phyloP scores from a whole-genome alignment of 2,329 filamentous ascomycete genomes.

The Ciborinia camelliae region DNA sequence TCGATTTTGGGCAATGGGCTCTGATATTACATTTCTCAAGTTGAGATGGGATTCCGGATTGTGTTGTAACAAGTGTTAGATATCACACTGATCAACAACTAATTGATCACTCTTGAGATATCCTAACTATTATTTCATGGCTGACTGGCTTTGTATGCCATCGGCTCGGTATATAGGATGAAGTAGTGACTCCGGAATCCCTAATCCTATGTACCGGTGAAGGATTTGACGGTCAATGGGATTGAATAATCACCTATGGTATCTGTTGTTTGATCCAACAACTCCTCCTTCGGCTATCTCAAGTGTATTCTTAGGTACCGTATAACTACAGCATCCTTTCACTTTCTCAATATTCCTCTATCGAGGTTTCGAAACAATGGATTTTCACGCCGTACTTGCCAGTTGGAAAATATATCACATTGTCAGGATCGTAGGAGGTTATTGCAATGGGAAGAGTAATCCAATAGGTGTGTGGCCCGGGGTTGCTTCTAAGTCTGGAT shows the following conservation, averaged over 20 bases:
- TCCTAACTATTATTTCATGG: neutral
- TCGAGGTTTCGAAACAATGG: too few species aligned
- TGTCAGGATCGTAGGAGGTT: neutral
- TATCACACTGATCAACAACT: neutral
- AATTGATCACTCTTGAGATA: neutral
- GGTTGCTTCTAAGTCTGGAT: neutral
- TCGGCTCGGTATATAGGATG: neutral
- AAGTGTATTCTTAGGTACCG: neutral
- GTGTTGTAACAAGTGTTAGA: neutral
- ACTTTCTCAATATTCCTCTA: neutral
- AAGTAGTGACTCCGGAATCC: neutral
- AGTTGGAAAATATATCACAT: neutral
- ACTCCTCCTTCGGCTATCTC: neutral
- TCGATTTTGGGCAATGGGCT: neutral
- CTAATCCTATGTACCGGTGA: neutral
- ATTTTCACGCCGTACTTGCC: neutral
- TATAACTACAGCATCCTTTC: too few species aligned
- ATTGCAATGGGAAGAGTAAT: too few species aligned
- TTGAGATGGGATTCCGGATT: neutral
- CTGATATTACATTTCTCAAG: neutral
- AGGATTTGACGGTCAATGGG: neutral
- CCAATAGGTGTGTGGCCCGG: neutral
- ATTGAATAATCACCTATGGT: too few species aligned
- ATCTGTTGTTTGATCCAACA: neutral
- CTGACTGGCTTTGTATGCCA: neutral